Evolutionary conservation across 495 filamentous ascomycete species (phyloP), one percentile per base, ranked within the genome.

Genomic region (Penicillium roqueforti): DNA sequence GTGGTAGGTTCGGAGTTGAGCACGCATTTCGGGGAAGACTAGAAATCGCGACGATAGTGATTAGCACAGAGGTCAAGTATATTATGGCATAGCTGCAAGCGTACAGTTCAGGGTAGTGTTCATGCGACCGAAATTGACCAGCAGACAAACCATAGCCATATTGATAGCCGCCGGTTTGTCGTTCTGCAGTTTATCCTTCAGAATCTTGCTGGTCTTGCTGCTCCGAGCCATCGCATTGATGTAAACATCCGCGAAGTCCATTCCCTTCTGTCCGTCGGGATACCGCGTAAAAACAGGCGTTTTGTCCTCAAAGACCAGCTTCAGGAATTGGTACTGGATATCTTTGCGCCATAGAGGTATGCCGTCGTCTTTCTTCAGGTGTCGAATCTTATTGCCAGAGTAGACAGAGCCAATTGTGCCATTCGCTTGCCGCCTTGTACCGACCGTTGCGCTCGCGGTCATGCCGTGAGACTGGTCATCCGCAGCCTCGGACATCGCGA

Each of bases 1-100:
- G 70, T 98, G 93, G 74, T 97, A 98, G 48, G 93, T 98, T 67
- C 93, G 88, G 31, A 98, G 80, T 60, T 97, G 93, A 40, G 93
- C 93, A 69, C 95, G 90, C 93, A 98, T 98, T 71, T 98, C 93
- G 25, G 95, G 93, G 71, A 98, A 98, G 76, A 98, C 92, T 97
- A 66, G 34, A 40, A 49, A 42, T 7, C 28, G 10, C 41, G 57
- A 77, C 56, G 19, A 26, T 43, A 81, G 70, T 38, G 51, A 49
- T 57, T 43, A 69, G 59, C 52, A 54, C 25, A 36, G 32, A 8
- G 44, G 44, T n/a, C n/a, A 50, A n/a, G 14, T 36, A 16, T 3
- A 16, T 36, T 26, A 13, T n/a, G 29, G n/a, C 8, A 31, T 31
- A 45, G 25, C 23, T 47, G 40, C 47, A 55, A 10, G 54, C 81